Percentiles rank a stretch among this genome's conserved stretches.
phyloP scores from a whole-genome alignment of 331 rosid genomes.

The Pyracantha coccinea region DNA sequence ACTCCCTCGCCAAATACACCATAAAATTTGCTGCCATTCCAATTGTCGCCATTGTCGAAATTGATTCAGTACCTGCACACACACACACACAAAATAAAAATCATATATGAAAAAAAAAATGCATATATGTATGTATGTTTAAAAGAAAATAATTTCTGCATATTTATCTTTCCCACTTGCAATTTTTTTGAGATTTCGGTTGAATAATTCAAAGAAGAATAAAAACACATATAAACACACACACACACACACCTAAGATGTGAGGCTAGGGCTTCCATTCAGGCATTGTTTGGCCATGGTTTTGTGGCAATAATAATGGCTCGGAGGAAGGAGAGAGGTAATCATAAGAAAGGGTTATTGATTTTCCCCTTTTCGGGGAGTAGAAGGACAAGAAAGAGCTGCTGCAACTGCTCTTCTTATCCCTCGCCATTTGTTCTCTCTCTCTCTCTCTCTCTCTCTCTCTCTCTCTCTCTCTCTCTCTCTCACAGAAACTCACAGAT shows the following conservation, averaged over 20 bases:
- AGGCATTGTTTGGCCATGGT: background rate
- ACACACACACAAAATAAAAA: background rate
- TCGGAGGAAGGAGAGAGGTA: background rate
- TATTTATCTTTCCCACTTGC: background rate
- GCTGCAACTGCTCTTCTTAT: background rate
- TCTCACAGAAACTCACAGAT: too few species aligned
- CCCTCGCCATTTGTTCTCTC: background rate
- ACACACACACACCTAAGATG: background rate
- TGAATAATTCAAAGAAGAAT: background rate
- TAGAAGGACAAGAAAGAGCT: background rate
- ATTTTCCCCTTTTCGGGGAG: background rate
- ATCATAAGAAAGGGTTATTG: background rate
- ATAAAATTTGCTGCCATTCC: conserved; percentile 40
- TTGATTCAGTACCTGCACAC: conserved; percentile 34
- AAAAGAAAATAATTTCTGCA: too few species aligned
- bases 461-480: too few species aligned
- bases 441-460: too few species aligned
- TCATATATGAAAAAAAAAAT: background rate
- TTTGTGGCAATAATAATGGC: background rate
- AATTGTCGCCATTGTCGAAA: conserved; percentile 35
- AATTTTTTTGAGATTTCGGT: background rate
- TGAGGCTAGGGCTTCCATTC: conserved; percentile 1
- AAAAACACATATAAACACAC: background rate
- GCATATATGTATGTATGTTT: too few species aligned
- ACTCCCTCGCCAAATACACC: conserved; percentile 42